These are phyloP conservation scores for Solanum piurae DNA, from an alignment of 257 asterid genomes.

Conservation along the genomic window DNA sequence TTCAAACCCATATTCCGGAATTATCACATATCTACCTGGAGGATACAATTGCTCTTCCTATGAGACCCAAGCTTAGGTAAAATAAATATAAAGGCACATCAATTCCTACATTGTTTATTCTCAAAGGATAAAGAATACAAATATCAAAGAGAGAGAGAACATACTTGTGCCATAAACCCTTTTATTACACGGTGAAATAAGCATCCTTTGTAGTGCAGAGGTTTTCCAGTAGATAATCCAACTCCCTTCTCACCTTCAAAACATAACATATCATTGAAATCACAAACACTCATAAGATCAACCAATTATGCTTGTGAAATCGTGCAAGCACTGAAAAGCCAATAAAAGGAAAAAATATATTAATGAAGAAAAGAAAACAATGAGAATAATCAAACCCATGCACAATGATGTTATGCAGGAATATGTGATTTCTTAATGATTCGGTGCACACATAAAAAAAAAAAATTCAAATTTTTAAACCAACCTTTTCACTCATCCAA, in stretches of 20 bases:
- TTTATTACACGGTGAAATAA: slow-evolving; percentile 83
- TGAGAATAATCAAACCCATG: not conserved
- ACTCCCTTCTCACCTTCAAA: slow-evolving; percentile 82
- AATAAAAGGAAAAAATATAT: not conserved
- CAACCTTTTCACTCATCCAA: not conserved
- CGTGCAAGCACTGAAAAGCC: not conserved
- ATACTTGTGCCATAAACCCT: slow-evolving; percentile 98
- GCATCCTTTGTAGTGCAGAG: slow-evolving; percentile 88
- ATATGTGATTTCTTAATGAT: not conserved
- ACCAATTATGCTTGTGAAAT: not conserved
- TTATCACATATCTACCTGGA: not conserved
- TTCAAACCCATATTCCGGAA: not conserved
- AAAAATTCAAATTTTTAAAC: not conserved
- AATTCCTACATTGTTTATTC: not conserved
- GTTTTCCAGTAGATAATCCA: slow-evolving; percentile 76
- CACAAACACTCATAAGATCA: not conserved
- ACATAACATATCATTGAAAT: not conserved
- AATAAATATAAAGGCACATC: not conserved
- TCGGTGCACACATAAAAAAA: not conserved
- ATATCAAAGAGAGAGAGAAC: not conserved
- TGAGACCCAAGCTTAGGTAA: not conserved
- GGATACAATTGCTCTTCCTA: not conserved
- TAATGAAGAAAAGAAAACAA: not conserved
- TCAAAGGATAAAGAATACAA: not conserved
- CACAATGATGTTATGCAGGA: not conserved